Conservation (phyloP, 495 filamentous ascomycete genomes). For the Baudoinia panamericana region DNA sequence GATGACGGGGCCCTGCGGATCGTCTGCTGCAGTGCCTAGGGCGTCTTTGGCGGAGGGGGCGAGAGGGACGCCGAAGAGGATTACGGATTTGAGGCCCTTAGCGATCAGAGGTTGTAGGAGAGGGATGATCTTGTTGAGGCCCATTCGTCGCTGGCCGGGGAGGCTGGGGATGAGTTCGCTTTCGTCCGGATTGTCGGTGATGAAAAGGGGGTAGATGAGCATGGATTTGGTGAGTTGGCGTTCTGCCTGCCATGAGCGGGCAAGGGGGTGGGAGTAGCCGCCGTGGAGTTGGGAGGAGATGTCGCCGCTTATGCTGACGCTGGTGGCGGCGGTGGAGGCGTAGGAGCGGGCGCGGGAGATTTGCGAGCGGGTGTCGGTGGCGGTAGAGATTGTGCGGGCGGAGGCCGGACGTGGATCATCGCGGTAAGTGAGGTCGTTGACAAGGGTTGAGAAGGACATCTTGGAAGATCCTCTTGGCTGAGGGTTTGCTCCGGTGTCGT, state of each 20-base stretch:
- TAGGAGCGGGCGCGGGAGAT: constrained; percentile 66
- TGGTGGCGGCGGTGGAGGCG: constrained; percentile 80
- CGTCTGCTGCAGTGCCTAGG: constrained; percentile 84
- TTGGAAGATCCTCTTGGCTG: too few species aligned
- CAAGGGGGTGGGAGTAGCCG: constrained; percentile 85
- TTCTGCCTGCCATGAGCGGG: constrained; percentile 89
- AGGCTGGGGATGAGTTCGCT: constrained; percentile 81
- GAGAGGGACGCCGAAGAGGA: constrained; percentile 88
- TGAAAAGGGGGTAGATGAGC: constrained; percentile 94
- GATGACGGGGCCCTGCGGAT: constrained; percentile 85
- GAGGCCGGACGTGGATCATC: constrained; percentile 27
- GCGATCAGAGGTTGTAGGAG: constrained; percentile 74
- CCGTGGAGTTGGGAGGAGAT: constrained; percentile 92
- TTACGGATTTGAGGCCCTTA: constrained; percentile 82
- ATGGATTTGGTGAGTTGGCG: constrained; percentile 96
- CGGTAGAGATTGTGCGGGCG: constrained; percentile 5
- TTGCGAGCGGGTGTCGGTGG: constrained; percentile 45
- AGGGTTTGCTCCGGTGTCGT: too few species aligned
- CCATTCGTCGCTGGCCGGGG: constrained; percentile 74
- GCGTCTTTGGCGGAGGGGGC: constrained; percentile 71
- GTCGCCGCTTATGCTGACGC: constrained; percentile 81
- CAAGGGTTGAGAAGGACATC: constrained; percentile 91
- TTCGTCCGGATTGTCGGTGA: constrained; percentile 87
- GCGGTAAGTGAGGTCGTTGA: constrained; percentile 69
- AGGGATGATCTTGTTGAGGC: constrained; percentile 71